Conservation (phyloP, 108 stramenopile species). For the Cyclotella choctawhatcheeana region DNA sequence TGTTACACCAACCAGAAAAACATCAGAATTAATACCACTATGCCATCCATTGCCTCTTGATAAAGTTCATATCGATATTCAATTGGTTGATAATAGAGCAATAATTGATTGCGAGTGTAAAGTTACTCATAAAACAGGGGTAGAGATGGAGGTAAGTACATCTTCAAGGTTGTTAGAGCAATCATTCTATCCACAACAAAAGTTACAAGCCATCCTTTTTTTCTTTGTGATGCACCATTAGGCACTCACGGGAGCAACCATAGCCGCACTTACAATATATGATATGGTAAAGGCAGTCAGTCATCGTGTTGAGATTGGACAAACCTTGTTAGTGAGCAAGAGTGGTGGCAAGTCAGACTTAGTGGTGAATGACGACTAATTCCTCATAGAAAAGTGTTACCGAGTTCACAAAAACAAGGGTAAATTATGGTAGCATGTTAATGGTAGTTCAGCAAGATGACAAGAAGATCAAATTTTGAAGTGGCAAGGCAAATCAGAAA, state of each 20-base stretch:
- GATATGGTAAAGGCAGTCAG: constrained; percentile 98
- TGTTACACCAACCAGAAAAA: constrained; percentile 52
- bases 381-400: too few relatives aligned
- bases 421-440: background rate
- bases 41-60: constrained; percentile 87
- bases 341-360: constrained; percentile 82
- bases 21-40: constrained; percentile 83
- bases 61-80: constrained; percentile 73
- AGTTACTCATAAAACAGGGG: constrained; percentile 93
- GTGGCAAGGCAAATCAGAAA: too few relatives aligned
- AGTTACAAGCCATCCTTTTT: background rate
- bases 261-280: constrained; percentile 94
- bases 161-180: background rate
- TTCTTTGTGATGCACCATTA: background rate
- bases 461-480: too few relatives aligned
- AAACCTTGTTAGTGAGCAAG: constrained; percentile 74
- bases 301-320: constrained; percentile 84
- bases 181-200: background rate
- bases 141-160: constrained; percentile 96
- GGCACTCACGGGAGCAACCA: constrained; percentile 89
- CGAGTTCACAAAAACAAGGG: background rate
- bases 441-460: too few relatives aligned
- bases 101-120: constrained; percentile 81
- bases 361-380: background rate
- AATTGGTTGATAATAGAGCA: constrained; percentile 49